phyloP scores from a whole-genome alignment of 306 rosid species.

The Cicer chorassanicum region DNA sequence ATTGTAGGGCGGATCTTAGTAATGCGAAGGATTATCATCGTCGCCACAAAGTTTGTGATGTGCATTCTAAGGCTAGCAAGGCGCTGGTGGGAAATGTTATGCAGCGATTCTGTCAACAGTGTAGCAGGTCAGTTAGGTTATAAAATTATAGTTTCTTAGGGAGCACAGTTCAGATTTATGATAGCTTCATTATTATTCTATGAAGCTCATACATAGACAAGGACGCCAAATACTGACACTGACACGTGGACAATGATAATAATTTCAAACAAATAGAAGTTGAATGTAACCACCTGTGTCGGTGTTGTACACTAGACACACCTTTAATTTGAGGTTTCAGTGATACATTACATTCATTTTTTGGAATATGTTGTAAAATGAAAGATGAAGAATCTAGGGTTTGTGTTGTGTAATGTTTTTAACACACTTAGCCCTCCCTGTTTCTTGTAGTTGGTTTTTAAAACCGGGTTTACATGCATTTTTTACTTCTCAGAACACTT shows the following conservation, averaged over 20 bases:
- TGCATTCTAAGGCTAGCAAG: constrained; percentile 82
- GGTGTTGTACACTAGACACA: no score
- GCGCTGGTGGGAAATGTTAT: constrained; percentile 80
- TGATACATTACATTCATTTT: not conserved
- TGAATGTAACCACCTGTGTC: no score
- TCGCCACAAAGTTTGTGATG: constrained; percentile 86
- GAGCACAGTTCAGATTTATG: constrained; percentile 28
- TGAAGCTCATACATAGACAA: no score
- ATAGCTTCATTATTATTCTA: not conserved
- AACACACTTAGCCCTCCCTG: not conserved
- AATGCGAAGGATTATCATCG: constrained; percentile 81
- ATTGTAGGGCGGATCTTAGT: constrained; percentile 88
- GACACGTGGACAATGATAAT: no score
- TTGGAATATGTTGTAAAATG: not conserved
- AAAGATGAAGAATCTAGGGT: constrained; percentile 20
- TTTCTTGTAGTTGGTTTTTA: constrained; percentile 22
- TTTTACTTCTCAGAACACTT: constrained; percentile 39
- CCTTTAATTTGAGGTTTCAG: no score
- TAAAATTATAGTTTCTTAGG: constrained; percentile 25
- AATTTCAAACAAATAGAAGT: no score
- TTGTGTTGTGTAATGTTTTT: constrained; percentile 22
- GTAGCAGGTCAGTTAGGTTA: constrained; percentile 83
- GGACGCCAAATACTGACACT: no score
- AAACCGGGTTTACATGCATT: not conserved
- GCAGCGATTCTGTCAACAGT: constrained; percentile 98